phyloP scores from a whole-genome alignment of 2,329 filamentous ascomycete species.

The Scolecobasidium constrictum region DNA sequence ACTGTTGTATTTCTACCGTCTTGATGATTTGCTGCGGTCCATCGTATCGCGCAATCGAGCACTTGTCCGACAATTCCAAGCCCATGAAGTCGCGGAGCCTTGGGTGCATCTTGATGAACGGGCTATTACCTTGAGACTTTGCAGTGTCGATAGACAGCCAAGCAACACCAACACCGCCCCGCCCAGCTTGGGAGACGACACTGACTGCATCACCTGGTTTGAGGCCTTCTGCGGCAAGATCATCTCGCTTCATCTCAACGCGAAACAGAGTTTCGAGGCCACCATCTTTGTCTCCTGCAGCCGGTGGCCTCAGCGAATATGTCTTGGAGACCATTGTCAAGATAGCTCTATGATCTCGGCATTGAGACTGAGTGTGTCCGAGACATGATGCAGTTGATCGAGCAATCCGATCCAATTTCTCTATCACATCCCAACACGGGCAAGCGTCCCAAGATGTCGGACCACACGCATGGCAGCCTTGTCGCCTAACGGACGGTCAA shows the following conservation, averaged over 20 bases:
- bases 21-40: conserved; percentile 43
- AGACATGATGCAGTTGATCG: too few species aligned
- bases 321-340: conserved; percentile 10
- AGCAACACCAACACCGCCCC: conserved; percentile 45
- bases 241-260: conserved; percentile 5
- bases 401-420: too few species aligned
- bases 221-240: conserved; percentile 1
- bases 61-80: conserved; percentile 59
- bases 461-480: too few species aligned
- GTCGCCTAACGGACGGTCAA: too few species aligned
- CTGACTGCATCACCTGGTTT: background rate
- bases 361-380: too few species aligned
- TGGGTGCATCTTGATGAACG: conserved; percentile 60
- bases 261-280: conserved; percentile 6
- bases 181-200: background rate
- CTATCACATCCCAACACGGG: too few species aligned
- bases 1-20: too few species aligned
- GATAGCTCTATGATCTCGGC: too few species aligned
- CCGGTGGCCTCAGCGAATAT: background rate
- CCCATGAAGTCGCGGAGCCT: conserved; percentile 61
- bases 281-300: background rate
- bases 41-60: conserved; percentile 48
- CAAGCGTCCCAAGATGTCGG: too few species aligned
- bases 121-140: conserved; percentile 49
- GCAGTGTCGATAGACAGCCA: conserved; percentile 44